Conservation (phyloP, 306 rosid genomes). For the Medicago ruthenica region DNA sequence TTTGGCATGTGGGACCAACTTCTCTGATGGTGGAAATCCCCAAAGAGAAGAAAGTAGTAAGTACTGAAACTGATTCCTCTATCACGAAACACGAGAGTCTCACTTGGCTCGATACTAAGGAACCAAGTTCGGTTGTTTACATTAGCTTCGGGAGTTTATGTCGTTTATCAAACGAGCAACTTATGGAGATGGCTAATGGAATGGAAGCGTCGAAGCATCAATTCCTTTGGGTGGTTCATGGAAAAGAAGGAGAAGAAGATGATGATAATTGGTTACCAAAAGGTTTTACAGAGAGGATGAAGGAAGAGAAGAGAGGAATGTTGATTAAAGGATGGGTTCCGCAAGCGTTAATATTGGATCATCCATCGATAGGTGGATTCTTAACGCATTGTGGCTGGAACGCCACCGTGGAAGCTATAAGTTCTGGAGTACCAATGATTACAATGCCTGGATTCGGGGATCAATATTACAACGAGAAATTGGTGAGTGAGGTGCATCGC, state of each 20-base stretch:
- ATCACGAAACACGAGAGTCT: conserved; percentile 11
- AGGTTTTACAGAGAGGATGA: conserved; percentile 34
- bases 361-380: conserved; percentile 34
- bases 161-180: conserved; percentile 26
- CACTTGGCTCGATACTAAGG: conserved; percentile 35
- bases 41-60: neutral
- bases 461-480: conserved; percentile 42
- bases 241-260: neutral
- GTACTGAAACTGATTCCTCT: neutral
- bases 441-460: conserved; percentile 39
- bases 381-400: conserved; percentile 48
- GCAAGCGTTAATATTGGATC: conserved; percentile 40
- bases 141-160: conserved; percentile 41
- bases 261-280: conserved; percentile 30
- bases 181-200: conserved; percentile 32
- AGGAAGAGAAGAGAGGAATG: conserved; percentile 31
- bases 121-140: conserved; percentile 34
- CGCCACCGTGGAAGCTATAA: conserved; percentile 32
- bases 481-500: conserved; percentile 43
- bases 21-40: conserved; percentile 31
- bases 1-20: conserved; percentile 53
- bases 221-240: conserved; percentile 40
- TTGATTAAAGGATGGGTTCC: conserved; percentile 44
- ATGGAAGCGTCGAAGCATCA: conserved; percentile 31
- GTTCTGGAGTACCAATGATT: conserved; percentile 46